Conservation (phyloP, 2,329 filamentous ascomycete genomes). For the Fonsecaea multimorphosa region DNA sequence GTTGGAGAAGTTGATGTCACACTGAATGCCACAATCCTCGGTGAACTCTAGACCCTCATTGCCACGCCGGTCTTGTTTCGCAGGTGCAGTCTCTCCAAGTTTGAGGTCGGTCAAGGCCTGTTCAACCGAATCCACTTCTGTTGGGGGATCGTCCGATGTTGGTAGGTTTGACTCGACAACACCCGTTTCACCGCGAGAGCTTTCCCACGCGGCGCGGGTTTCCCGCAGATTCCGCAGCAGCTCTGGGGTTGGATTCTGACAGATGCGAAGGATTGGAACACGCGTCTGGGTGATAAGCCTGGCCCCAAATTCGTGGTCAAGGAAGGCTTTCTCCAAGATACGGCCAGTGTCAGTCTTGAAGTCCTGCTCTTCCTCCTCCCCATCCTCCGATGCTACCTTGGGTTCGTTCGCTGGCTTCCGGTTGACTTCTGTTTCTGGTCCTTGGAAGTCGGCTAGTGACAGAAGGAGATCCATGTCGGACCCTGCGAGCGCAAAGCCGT, state of each 20-base stretch:
- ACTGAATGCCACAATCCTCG: constrained; percentile 79
- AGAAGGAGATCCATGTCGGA: constrained; percentile 91
- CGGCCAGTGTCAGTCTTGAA: constrained; percentile 57
- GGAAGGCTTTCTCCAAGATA: constrained; percentile 74
- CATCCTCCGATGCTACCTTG: not conserved
- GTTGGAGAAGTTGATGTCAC: constrained; percentile 90
- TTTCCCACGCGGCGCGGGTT: constrained; percentile 56
- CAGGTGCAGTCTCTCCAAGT: constrained; percentile 31
- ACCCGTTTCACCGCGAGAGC: constrained; percentile 9
- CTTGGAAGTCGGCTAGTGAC: constrained; percentile 61
- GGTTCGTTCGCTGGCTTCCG: not conserved
- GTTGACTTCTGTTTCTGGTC: not conserved
- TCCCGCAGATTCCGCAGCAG: constrained; percentile 67
- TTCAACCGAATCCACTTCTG: constrained; percentile 19
- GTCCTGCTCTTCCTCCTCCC: constrained; percentile 18
- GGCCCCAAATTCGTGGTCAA: constrained; percentile 75
- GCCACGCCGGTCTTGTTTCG: constrained; percentile 52
- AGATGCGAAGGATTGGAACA: constrained; percentile 87
- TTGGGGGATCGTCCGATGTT: constrained; percentile 14
- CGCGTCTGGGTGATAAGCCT: constrained; percentile 77
- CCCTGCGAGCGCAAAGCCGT: constrained; percentile 84
- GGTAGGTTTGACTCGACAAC: not conserved
- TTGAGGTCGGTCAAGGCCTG: constrained; percentile 25
- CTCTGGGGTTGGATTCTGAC: constrained; percentile 68
- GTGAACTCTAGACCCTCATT: constrained; percentile 75